Evolutionary conservation across 192 early-diverging fungal genomes (phyloP).

Genomic region (Coemansia sp.): DNA sequence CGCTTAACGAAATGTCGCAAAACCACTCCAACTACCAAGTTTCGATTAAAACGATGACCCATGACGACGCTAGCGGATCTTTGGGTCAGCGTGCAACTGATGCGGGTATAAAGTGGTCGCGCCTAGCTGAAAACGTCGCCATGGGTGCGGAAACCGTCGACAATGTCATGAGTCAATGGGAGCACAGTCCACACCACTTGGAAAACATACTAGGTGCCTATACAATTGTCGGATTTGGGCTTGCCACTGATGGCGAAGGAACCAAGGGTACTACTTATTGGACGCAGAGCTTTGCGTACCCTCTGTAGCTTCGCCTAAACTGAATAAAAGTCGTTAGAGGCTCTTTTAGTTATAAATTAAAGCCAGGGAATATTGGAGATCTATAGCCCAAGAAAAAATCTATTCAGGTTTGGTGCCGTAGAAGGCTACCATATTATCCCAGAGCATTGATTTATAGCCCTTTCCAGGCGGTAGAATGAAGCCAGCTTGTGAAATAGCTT

Average conservation of each 20-base stretch:
- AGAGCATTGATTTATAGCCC: constrained; percentile 65
- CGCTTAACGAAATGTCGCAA: constrained; percentile 13
- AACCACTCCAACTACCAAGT: constrained; percentile 21
- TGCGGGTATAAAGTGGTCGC: constrained; percentile 14
- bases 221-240: constrained; percentile 20
- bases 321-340: background rate
- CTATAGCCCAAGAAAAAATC: background rate
- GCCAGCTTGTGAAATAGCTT: constrained; percentile 84
- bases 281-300: constrained; percentile 34
- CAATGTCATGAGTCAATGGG: constrained; percentile 24
- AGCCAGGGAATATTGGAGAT: background rate
- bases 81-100: background rate
- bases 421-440: constrained; percentile 34
- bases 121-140: constrained; percentile 27
- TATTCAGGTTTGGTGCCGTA: constrained; percentile 23
- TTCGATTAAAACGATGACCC: constrained; percentile 22
- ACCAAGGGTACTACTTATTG: constrained; percentile 17
- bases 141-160: constrained; percentile 9
- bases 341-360: background rate
- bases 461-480: constrained; percentile 75
- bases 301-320: background rate
- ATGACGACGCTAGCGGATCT: constrained; percentile 16
- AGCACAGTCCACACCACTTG: constrained; percentile 17
- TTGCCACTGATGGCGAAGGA: background rate
- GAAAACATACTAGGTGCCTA: constrained; percentile 32